phyloP scores from a whole-genome alignment of 2,329 filamentous ascomycete genomes.

The Zelopaecilomyces penicillatus region DNA sequence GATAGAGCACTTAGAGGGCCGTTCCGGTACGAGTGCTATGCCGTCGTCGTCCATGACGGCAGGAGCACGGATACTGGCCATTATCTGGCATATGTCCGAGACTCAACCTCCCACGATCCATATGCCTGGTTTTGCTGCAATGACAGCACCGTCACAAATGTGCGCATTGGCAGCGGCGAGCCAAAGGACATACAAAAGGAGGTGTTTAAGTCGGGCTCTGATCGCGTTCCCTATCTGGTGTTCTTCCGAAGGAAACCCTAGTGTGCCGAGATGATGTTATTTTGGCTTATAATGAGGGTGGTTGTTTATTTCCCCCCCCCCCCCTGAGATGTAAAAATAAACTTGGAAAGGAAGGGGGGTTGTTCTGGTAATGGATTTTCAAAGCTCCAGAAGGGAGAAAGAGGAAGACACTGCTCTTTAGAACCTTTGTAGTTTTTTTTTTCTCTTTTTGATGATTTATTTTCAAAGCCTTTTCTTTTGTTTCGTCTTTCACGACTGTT shows the following conservation, averaged over 20 bases:
- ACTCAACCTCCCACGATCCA: constrained; percentile 38
- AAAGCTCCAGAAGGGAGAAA: too few relatives aligned
- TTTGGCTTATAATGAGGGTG: background rate
- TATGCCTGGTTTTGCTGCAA: constrained; percentile 43
- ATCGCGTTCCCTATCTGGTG: constrained; percentile 38
- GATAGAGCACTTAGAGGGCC: constrained; percentile 41
- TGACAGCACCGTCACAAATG: constrained; percentile 33
- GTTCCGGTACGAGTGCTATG: constrained; percentile 78
- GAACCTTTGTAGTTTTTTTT: background rate
- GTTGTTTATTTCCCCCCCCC: background rate
- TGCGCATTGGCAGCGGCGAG: constrained; percentile 32
- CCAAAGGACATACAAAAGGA: constrained; percentile 26
- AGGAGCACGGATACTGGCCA: constrained; percentile 62
- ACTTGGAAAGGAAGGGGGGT: background rate
- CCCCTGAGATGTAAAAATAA: background rate
- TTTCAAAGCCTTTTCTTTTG: too few relatives aligned
- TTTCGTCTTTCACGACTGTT: background rate
- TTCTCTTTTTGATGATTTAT: background rate
- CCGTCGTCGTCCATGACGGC: constrained; percentile 71
- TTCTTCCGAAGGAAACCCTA: constrained; percentile 34
- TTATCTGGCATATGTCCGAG: constrained; percentile 65
- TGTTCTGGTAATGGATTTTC: background rate
- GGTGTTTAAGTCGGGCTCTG: constrained; percentile 29
- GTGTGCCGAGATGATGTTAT: too few relatives aligned
- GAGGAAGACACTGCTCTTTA: too few relatives aligned